Percentiles rank a stretch among this genome's conserved stretches.
Conservation (phyloP, 2,329 filamentous ascomycete species). For the Trichoderma simmonsii region DNA sequence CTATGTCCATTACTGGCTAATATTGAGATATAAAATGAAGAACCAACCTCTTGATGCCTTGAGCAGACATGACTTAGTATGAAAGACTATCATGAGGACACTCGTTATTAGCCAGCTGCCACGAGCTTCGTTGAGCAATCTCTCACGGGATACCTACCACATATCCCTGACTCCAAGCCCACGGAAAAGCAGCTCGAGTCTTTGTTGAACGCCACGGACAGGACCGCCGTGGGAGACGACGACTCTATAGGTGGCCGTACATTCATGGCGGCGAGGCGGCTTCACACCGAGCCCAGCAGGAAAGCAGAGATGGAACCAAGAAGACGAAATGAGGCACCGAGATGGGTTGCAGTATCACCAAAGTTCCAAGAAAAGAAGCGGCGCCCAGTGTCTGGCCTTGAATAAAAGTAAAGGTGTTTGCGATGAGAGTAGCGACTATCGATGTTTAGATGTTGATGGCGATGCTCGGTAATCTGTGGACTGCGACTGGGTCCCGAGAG, state of each 20-base stretch:
- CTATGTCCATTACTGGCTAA: not conserved
- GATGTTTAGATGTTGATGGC: not conserved
- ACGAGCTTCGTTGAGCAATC: not conserved
- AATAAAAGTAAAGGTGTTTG: not conserved
- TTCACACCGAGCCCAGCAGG: not conserved
- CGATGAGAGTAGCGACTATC: not conserved
- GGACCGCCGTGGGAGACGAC: slow-evolving; percentile 67
- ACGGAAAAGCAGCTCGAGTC: slow-evolving; percentile 84
- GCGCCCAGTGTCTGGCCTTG: not conserved
- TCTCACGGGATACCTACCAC: slow-evolving; percentile 50
- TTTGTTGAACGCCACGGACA: slow-evolving; percentile 82
- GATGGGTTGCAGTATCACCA: not conserved
- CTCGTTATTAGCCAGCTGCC: slow-evolving; percentile 27
- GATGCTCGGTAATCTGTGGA: slow-evolving; percentile 18
- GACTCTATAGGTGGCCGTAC: slow-evolving; percentile 82
- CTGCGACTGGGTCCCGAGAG: slow-evolving; percentile 11
- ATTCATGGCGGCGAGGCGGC: slow-evolving; percentile 64
- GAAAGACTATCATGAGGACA: slow-evolving; percentile 57
- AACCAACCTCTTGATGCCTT: slow-evolving; percentile 50
- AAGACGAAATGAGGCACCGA: not conserved
- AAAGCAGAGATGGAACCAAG: not conserved
- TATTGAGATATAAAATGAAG: not conserved
- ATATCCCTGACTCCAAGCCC: slow-evolving; percentile 81
- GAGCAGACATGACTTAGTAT: slow-evolving; percentile 67
- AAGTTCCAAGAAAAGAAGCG: not conserved